Base-by-base conservation (phyloP, 345 rosid genomes). In the Dimocarpus longan region DNA sequence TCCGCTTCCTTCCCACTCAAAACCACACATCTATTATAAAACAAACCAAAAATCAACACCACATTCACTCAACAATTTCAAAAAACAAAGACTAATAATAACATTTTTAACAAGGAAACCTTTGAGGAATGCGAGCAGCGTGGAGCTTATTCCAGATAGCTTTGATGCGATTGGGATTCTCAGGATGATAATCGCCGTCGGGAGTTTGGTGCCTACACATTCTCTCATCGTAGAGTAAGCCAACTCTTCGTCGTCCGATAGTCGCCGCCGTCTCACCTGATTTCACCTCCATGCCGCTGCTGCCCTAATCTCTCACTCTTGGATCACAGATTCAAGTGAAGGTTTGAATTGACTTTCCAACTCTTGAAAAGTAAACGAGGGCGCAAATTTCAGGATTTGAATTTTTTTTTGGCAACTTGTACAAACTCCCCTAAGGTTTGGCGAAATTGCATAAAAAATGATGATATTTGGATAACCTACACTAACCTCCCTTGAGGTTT, bases 161-260 rank as follows among this genome's bases (percentile, higher is more conserved):
- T 44, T 76, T 83, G 74, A 94, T 91, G 70, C 98, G 98, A 78
- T 89, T 76, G 70, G 97, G 97, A 82, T 90, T 85, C 81, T 94
- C 98, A 0, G 94, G 95, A 74, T 96, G 97, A 83, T 68, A 50
- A 28, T 87, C 94, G 10, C 85, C 93, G 77, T 91, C 87, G 8
- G 97, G 93, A 40, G 92, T 87, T 46, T 66, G 83, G 80, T 96
- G 99, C 39, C 84, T 90, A 73, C 98, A 91, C 98, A 93, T 96
- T 70, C 90, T 87, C 86, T 90, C 95, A 65, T 94, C 98, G 88
- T 91, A 94, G 10, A 88, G 11, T 60, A 94, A 73, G 37, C 98
- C 98, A 37, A 94, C 95, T 48, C 85, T 87, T 75, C 37, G 37
- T 32, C 93, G 87, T 52, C 72, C 21, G 18, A 5, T 39, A 24